These are phyloP conservation scores for Eutrema yunnanense DNA, from an alignment of 345 rosid species.

Conservation along the genomic window DNA sequence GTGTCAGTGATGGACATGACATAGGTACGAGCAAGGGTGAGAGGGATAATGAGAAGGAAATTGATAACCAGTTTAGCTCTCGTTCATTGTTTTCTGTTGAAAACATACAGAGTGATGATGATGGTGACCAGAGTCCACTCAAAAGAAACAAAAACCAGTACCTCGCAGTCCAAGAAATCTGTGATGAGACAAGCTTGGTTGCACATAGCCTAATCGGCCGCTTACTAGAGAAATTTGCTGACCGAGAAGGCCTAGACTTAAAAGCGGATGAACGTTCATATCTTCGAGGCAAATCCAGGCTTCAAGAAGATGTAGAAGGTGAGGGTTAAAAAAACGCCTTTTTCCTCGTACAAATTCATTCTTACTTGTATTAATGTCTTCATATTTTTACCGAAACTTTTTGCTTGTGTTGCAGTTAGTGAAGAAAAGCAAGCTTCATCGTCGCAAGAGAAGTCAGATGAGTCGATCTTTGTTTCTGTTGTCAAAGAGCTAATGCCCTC, in stretches of 20 bases:
- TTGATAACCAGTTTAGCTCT: conserved; percentile 15
- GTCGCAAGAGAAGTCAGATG: conserved; percentile 17
- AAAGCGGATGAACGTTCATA: conserved; percentile 32
- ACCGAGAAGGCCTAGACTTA: conserved; percentile 38
- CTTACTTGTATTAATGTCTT: not conserved
- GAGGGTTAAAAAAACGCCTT: not conserved
- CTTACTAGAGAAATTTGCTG: conserved; percentile 45
- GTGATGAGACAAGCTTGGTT: conserved; percentile 64
- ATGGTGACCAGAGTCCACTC: conserved; percentile 18
- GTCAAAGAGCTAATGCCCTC: conserved; percentile 42
- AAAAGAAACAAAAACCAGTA: conserved; percentile 40
- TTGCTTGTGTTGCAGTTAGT: conserved; percentile 18
- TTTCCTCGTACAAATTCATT: not conserved
- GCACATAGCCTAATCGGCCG: conserved; percentile 62
- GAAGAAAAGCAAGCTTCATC: conserved; percentile 21
- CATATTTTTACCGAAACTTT: not conserved
- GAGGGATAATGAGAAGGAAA: conserved; percentile 21
- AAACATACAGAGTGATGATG: conserved; percentile 19
- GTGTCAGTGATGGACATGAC: conserved; percentile 5
- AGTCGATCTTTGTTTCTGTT: conserved; percentile 19
- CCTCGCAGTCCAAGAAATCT: conserved; percentile 65
- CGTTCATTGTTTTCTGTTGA: conserved; percentile 16
- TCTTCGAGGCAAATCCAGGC: conserved; percentile 40
- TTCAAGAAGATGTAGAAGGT: conserved; percentile 43
- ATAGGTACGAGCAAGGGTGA: conserved; percentile 9